Conservation (phyloP, 495 filamentous ascomycete species). For the Penicillium atrosanguineum region DNA sequence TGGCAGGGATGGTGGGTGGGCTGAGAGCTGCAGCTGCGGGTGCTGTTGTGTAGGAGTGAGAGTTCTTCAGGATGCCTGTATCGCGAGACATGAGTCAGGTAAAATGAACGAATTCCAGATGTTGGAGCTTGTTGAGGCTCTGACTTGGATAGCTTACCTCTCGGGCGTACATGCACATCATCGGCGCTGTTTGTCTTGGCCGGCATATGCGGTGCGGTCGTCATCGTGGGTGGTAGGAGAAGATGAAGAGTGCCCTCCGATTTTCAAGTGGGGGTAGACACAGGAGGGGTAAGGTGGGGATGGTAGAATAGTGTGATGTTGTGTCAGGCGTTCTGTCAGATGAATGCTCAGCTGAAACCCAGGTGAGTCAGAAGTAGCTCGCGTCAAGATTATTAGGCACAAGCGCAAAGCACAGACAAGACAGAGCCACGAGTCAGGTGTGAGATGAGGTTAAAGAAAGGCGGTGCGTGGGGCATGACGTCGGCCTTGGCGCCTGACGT, state of each 20-base stretch:
- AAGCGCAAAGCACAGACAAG: not conserved
- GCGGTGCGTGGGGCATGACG: conserved; percentile 16
- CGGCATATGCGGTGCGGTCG: conserved; percentile 32
- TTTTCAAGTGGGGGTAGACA: conserved; percentile 21
- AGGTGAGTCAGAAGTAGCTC: not conserved
- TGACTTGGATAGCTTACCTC: conserved; percentile 51
- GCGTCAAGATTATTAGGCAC: not conserved
- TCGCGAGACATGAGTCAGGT: not conserved
- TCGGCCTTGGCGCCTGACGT: conserved; percentile 21
- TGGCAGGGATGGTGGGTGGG: conserved; percentile 26
- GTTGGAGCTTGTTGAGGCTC: not conserved
- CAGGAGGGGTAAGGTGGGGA: conserved; percentile 5
- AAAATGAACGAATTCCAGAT: not conserved
- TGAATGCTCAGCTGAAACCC: conserved; percentile 1
- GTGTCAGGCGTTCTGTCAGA: conserved; percentile 11
- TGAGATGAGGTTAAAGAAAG: not conserved
- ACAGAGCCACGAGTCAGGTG: conserved; percentile 3
- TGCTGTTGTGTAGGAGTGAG: conserved; percentile 38
- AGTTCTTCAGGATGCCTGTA: conserved; percentile 93
- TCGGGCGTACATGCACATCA: conserved; percentile 62
- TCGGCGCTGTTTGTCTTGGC: conserved; percentile 37
- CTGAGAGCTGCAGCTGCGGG: conserved; percentile 14
- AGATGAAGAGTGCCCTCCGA: conserved; percentile 13
- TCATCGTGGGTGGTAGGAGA: conserved; percentile 23
- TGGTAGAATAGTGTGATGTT: conserved; percentile 4